These are phyloP conservation scores for Tylopilus sp. DNA, from an alignment of 1,284 basidiomycete species.

Conservation along the genomic window DNA sequence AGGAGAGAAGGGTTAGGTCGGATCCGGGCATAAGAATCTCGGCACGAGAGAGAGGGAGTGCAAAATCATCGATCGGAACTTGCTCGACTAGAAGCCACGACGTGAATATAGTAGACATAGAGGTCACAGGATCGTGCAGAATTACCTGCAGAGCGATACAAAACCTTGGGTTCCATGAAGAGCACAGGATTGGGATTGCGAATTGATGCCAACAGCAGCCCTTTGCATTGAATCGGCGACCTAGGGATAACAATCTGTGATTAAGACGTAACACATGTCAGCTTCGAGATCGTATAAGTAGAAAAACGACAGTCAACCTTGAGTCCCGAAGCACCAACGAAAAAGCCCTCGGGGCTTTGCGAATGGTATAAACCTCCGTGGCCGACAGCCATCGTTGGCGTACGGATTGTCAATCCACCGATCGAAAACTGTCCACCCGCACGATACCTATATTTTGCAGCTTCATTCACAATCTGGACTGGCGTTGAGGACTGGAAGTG, in stretches of 20 bases:
- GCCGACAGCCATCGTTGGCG: slow-evolving; percentile 87
- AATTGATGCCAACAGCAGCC: slow-evolving; percentile 79
- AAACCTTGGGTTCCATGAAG: slow-evolving; percentile 92
- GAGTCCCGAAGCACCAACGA: slow-evolving; percentile 85
- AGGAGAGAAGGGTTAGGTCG: slow-evolving; percentile 86
- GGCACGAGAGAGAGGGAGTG: slow-evolving; percentile 74
- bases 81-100: slow-evolving; percentile 67
- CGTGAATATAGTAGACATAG: slow-evolving; percentile 13
- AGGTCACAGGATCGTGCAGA: background rate
- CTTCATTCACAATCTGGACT: slow-evolving; percentile 86
- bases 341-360: slow-evolving; percentile 92
- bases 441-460: slow-evolving; percentile 89
- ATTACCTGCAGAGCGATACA: slow-evolving; percentile 77
- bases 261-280: slow-evolving; percentile 1
- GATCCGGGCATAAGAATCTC: slow-evolving; percentile 73
- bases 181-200: slow-evolving; percentile 91
- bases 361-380: slow-evolving; percentile 94
- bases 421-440: slow-evolving; percentile 83
- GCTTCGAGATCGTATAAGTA: background rate
- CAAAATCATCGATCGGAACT: slow-evolving; percentile 85
- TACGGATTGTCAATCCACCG: slow-evolving; percentile 83
- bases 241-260: slow-evolving; percentile 82
- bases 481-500: slow-evolving; percentile 1
- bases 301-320: slow-evolving; percentile 55
- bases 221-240: slow-evolving; percentile 93